Base-by-base conservation (phyloP, 2,329 filamentous ascomycete species). In the Tolypocladium sp. region DNA sequence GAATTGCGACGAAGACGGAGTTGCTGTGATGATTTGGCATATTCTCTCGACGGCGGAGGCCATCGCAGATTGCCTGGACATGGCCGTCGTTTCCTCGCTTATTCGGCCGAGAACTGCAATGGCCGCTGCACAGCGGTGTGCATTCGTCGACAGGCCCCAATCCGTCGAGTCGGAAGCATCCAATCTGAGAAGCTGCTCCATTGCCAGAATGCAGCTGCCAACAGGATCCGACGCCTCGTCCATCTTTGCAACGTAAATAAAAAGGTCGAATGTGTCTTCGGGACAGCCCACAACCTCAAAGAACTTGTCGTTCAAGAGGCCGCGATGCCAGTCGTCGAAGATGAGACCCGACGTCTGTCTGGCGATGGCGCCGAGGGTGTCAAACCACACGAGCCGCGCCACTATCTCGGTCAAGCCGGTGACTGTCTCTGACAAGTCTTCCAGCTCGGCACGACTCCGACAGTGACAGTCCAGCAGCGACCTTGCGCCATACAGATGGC, bases 301-400 rank as follows among this genome's bases (percentile, higher is more conserved):
- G 38, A 77, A 76, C 1, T 57, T 60, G 22, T 69, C 64, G 1
- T 67, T 65, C 0, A 77, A 56, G 2, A 69, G 67, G 12, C 69
- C 64, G 8, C 72, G 73, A 61, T 77, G 74, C 74, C 74, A 77
- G 62, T 73, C 70, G 27, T 75, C 71, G 56, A 77, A 77, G 25
- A 76, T 73, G 5, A 70, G 59, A 4, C 63, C 60, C 17, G 59
- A 57, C 2, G 62, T 61, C 25, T 63, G 60, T 35, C 67, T 58
- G 0, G 64, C 62, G 13, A 70, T 57, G 2, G 65, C 60, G 1
- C 75, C 73, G 13, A 69, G 70, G 0, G 71, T 68, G 57, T 77
- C 75, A 35, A 74, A 77, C 75, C 75, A 77, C 0, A 74, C 68
- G 3, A 77, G 68, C 9, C 73, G 71, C 0, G 73, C 68, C 2